Conservation (phyloP, 352 stramenopile genomes). For the Globisporangium yorkense region DNA sequence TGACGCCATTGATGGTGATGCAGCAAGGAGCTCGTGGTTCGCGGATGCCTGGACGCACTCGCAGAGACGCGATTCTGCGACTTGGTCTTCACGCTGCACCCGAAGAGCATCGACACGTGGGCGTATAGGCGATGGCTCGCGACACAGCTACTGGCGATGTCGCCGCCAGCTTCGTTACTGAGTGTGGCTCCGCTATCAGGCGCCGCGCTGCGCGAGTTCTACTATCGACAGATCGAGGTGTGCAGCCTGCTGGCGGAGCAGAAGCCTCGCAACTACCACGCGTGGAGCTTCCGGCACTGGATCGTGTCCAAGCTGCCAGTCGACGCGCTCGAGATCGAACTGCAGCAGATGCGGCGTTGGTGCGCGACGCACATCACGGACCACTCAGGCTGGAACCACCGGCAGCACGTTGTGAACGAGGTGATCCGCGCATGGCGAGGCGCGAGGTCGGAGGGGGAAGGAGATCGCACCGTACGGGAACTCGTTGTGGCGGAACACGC, state of each 20-base stretch:
- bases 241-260: conserved; percentile 51
- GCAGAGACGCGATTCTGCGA: conserved; percentile 63
- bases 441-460: neutral
- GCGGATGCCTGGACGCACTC: conserved; percentile 27
- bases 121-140: conserved; percentile 66
- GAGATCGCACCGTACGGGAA: neutral
- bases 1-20: neutral
- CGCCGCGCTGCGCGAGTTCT: conserved; percentile 31
- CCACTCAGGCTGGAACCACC: conserved; percentile 79
- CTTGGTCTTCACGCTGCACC: conserved; percentile 69
- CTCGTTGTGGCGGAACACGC: conserved; percentile 40
- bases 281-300: conserved; percentile 82
- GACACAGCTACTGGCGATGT: conserved; percentile 18
- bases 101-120: conserved; percentile 87
- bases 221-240: conserved; percentile 37
- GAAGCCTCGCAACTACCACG: conserved; percentile 77
- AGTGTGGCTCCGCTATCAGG: neutral
- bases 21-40: conserved; percentile 54
- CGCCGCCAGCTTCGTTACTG: conserved; percentile 4
- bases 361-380: conserved; percentile 65
- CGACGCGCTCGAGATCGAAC: conserved; percentile 27
- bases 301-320: conserved; percentile 37
- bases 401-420: conserved; percentile 46
- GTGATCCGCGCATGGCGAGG: conserved; percentile 8
- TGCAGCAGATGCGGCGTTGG: conserved; percentile 47